These are phyloP conservation scores for Verticillium zaregamsianum DNA, from an alignment of 2,329 filamentous ascomycete genomes.

Conservation along the genomic window DNA sequence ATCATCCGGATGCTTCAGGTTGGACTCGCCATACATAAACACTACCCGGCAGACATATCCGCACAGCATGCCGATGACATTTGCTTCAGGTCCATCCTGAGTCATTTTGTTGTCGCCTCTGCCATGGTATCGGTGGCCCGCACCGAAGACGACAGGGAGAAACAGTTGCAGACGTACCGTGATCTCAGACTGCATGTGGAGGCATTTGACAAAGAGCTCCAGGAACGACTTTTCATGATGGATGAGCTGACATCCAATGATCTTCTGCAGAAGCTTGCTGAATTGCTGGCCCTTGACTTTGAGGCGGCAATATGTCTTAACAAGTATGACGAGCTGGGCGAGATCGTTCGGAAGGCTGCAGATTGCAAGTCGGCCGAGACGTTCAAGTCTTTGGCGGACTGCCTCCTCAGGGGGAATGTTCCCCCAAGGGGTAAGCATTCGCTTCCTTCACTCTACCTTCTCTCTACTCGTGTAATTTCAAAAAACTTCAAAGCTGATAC, in stretches of 20 bases:
- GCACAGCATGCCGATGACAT: slow-evolving; percentile 41
- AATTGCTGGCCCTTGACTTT: slow-evolving; percentile 72
- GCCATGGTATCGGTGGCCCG: slow-evolving; percentile 49
- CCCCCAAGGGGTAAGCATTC: slow-evolving; percentile 42
- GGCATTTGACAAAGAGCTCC: slow-evolving; percentile 47
- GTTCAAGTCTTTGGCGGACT: slow-evolving; percentile 64
- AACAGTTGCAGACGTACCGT: slow-evolving; percentile 58
- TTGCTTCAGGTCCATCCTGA: slow-evolving; percentile 59
- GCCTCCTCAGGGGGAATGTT: slow-evolving; percentile 49
- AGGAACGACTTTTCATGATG: slow-evolving; percentile 32
- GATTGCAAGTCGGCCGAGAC: slow-evolving; percentile 38
- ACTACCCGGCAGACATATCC: slow-evolving; percentile 44
- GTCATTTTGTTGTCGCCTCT: slow-evolving; percentile 62
- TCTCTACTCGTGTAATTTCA: background rate
- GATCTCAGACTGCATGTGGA: slow-evolving; percentile 56
- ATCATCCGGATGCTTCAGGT: slow-evolving; percentile 53
- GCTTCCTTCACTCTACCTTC: too few relatives aligned
- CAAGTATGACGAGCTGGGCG: slow-evolving; percentile 61
- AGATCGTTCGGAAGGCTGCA: slow-evolving; percentile 52
- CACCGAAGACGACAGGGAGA: slow-evolving; percentile 42
- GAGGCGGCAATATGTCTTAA: slow-evolving; percentile 67
- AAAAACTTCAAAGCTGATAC: background rate
- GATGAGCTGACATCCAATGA: slow-evolving; percentile 44
- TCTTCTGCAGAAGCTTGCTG: slow-evolving; percentile 57
- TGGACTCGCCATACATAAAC: slow-evolving; percentile 47